A percentile compares a stretch with the other conserved stretches of the same genome.
Evolutionary conservation across 495 filamentous ascomycete genomes (phyloP).

Genomic region (Eremomyces bilateralis): DNA sequence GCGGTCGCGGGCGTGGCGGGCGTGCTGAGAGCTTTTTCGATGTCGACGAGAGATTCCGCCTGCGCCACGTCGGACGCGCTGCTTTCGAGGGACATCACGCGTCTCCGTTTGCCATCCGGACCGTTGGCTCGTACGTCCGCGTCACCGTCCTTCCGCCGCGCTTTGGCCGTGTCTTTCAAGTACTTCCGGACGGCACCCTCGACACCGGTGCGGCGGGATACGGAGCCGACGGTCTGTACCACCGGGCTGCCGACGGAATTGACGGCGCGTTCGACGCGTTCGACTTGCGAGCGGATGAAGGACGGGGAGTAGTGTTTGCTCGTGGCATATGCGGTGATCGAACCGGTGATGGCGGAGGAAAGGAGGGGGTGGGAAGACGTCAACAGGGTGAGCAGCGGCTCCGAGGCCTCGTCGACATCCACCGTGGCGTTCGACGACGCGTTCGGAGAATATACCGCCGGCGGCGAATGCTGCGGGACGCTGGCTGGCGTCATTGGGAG

Average conservation of each 20-base stretch:
- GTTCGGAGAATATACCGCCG: constrained; percentile 1
- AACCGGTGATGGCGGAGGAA: constrained; percentile 58
- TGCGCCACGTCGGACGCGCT: too few relatives aligned
- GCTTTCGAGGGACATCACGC: too few relatives aligned
- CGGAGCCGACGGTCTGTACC: constrained; percentile 58
- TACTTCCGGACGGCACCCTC: constrained; percentile 67
- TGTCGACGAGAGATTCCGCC: too few relatives aligned
- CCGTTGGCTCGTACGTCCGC: constrained; percentile 20
- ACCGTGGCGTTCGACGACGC: constrained; percentile 1
- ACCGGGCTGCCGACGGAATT: constrained; percentile 61
- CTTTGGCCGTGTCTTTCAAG: constrained; percentile 21
- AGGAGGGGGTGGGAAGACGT: constrained; percentile 61
- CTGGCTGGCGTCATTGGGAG: neutral
- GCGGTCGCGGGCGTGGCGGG: constrained; percentile 5
- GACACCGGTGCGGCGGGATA: constrained; percentile 62
- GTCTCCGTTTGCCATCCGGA: constrained; percentile 40
- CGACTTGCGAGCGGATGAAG: constrained; percentile 53
- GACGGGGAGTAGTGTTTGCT: constrained; percentile 75
- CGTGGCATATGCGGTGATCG: constrained; percentile 55
- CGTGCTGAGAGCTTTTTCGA: constrained; percentile 19
- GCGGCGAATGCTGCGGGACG: constrained; percentile 1
- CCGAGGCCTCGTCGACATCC: constrained; percentile 25
- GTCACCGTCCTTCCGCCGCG: constrained; percentile 21
- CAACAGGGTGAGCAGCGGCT: constrained; percentile 60
- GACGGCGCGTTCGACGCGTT: constrained; percentile 71